Evolutionary conservation across 1,284 basidiomycete species (phyloP).

Genomic region (Cryptococcus sp.): DNA sequence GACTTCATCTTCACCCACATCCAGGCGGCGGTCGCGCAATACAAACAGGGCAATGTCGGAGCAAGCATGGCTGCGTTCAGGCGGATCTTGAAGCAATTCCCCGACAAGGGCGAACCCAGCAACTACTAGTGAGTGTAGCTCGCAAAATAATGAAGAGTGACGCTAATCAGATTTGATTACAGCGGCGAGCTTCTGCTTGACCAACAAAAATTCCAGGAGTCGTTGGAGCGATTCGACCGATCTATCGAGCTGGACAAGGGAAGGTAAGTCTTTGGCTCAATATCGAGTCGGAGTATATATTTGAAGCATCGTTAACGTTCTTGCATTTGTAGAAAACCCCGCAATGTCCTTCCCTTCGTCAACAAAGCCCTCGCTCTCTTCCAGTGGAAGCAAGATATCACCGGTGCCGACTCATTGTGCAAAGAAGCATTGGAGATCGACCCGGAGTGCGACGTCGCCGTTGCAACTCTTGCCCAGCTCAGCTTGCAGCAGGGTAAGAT

Average conservation of each 20-base stretch:
- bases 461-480: constrained; percentile 93
- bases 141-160: not conserved
- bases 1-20: constrained; percentile 93
- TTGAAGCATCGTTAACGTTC: not conserved
- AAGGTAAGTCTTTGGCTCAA: constrained; percentile 58
- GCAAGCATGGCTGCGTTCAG: constrained; percentile 89
- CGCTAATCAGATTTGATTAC: constrained; percentile 9
- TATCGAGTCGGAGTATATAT: not conserved
- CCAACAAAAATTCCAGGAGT: constrained; percentile 85
- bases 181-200: constrained; percentile 95
- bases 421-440: constrained; percentile 84
- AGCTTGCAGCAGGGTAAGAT: constrained; percentile 89
- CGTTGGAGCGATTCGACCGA: constrained; percentile 91
- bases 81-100: constrained; percentile 75
- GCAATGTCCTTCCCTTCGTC: constrained; percentile 90
- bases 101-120: constrained; percentile 76
- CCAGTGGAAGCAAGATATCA: constrained; percentile 93
- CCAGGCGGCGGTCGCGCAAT: constrained; percentile 94
- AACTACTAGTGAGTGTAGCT: constrained; percentile 78
- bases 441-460: constrained; percentile 92
- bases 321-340: constrained; percentile 51
- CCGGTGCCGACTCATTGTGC: constrained; percentile 80
- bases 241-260: constrained; percentile 85
- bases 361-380: constrained; percentile 96
- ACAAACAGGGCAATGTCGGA: constrained; percentile 79